Evolutionary conservation across 306 rosid genomes (phyloP), one percentile per base, ranked within the genome.

Genomic region (Vicia villosa): DNA sequence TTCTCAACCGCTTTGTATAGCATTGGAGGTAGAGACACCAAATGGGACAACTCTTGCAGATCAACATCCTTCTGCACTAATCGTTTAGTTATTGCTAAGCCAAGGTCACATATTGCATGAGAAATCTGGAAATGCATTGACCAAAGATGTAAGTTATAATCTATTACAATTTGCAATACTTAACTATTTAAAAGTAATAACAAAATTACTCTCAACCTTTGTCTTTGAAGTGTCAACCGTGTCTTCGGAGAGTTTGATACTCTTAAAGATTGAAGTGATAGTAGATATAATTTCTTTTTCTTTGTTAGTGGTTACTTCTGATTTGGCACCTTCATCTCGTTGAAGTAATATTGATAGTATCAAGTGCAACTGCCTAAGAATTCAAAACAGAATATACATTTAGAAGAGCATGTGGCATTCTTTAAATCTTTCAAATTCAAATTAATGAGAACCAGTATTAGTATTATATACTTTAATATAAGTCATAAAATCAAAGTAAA

Each of bases 61-160:
- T 86, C 86, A 79, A 71, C 82, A 70, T 84, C 96, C 86, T 80
- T 87, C 70, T 63, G 78, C 69, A 79, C 83, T 57, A 95, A 43
- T 66, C 83, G 83, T 78, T 91, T 89, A 52, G 86, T 83, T 57
- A 91, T 86, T 74, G 95, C 85, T 73, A 91, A 74, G 47, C 96
- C 99, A 65, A 95, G 91, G 83, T 95, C 97, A 83, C 92, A 87
- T 70, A 95, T 86, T 71, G 95, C 97, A 83, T 83, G 83, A 50
- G 96, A 91, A 72, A 80, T 91, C 99, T 95, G 96, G 63, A 59
- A 76, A 82, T 66, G 38, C 74, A 75, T 73, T 58, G 30, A 72
- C 68, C 60, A 70, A 20, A 76, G 15, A 69, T n/a, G 68, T 79
- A 62, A 85, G 86, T 67, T 28, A 41, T n/a, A 63, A 38, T 64